Evolutionary conservation across 257 asterid species (phyloP).

Genomic region (Nicotiana attenuata): DNA sequence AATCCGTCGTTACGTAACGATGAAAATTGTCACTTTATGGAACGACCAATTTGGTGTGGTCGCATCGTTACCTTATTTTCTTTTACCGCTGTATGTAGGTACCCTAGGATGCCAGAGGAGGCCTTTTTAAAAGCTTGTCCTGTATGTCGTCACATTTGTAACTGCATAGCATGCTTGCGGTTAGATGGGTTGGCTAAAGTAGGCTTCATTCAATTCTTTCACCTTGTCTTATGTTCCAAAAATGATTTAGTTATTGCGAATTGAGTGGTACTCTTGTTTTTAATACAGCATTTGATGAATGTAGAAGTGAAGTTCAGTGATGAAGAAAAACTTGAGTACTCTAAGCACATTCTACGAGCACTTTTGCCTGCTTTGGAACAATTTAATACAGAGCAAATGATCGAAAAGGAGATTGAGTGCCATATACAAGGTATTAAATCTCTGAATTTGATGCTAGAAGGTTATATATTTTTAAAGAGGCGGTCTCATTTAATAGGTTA

Average conservation of each 20-base stretch:
- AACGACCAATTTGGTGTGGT: too few species aligned
- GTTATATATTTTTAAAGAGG: neutral
- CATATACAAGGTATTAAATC: slow-evolving; percentile 45
- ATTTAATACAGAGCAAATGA: slow-evolving; percentile 49
- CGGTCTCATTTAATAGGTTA: neutral
- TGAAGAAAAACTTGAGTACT: slow-evolving; percentile 42
- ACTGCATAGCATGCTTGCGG: slow-evolving; percentile 83
- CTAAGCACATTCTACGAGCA: slow-evolving; percentile 44
- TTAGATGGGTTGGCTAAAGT: slow-evolving; percentile 49
- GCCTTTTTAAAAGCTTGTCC: slow-evolving; percentile 75
- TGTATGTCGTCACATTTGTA: slow-evolving; percentile 66
- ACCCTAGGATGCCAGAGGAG: slow-evolving; percentile 60
- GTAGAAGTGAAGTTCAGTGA: slow-evolving; percentile 20
- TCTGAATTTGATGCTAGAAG: neutral
- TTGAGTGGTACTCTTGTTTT: neutral
- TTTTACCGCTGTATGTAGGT: slow-evolving; percentile 38
- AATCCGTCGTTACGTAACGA: too few species aligned
- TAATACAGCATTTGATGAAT: slow-evolving; percentile 36
- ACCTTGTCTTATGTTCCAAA: slow-evolving; percentile 7
- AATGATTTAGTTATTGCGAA: neutral
- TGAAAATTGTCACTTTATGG: too few species aligned
- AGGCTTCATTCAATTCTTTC: slow-evolving; percentile 16
- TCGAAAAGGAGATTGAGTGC: slow-evolving; percentile 67
- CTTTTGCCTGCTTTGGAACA: slow-evolving; percentile 73
- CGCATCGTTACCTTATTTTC: neutral